Evolutionary conservation across 1,139 yeast genomes (phyloP), one percentile per base, ranked within the genome.

Genomic region (Debaryomyces singareniensis): DNA sequence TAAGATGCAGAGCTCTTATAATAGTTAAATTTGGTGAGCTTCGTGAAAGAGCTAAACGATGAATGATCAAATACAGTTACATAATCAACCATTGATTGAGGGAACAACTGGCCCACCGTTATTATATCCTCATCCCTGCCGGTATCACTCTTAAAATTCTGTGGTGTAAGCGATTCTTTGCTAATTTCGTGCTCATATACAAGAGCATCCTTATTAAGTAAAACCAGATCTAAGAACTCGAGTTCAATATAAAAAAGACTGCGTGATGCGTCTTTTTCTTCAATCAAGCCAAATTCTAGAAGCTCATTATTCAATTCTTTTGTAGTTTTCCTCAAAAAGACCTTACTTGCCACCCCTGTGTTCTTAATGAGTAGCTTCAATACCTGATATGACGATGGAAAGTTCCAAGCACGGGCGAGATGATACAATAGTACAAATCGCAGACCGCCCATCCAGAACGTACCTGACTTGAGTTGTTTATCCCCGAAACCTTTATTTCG

Each of bases 311-410:
- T 65, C 20, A 61, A 35, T 2, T 29, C 30, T 3, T 23, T 10
- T 27, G 40, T 39, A 1, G 70, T 40, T 11, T 36, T 39, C 5
- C 31, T 29, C 5, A 47, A 30, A 26, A 61, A 47, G 2, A 45
- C 51, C 3, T 26, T 10, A 29, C 48, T 58, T 1, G 37, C 16
- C 3, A 56, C n/a, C 2, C 43, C 37, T 2, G 57, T 41, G 4
- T 36, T 33, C 33, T 55, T 58, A 1, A 57, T 34, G 3, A 66
- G 25, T 34, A 45, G 47, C 11, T 42, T 38, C 11, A 66, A 51
- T 13, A 67, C 39, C 37, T 67, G 73, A 36, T 65, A 65, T 4
- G 71, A 59, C 2, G 71, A 65, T 2, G 71, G 70, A 35, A 47
- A 66, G 34, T 58, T 59, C 64, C 68, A 65, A 3, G 53, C 34